These are phyloP conservation scores for Chytriomyces hyalinus DNA, from an alignment of 192 early-diverging fungal genomes.

Conservation along the genomic window DNA sequence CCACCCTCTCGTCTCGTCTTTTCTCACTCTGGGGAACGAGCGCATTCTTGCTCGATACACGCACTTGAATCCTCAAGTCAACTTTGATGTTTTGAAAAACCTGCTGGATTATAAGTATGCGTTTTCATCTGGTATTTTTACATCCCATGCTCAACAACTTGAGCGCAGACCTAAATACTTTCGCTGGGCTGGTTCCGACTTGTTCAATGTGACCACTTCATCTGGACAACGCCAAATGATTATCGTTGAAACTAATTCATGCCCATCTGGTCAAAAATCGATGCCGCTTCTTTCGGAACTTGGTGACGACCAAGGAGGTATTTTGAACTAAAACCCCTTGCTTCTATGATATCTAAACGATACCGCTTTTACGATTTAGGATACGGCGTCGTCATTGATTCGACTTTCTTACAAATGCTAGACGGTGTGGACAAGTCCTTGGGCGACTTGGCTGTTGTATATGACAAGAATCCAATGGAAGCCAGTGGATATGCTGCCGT, in stretches of 20 bases:
- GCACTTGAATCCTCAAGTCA: constrained; percentile 84
- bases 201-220: constrained; percentile 53
- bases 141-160: background rate
- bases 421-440: constrained; percentile 59
- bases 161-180: constrained; percentile 69
- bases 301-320: constrained; percentile 43
- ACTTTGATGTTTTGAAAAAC: constrained; percentile 63
- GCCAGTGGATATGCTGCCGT: constrained; percentile 80
- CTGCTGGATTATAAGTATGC: constrained; percentile 52
- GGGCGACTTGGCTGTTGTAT: constrained; percentile 68
- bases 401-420: constrained; percentile 69
- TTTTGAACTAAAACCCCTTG: constrained; percentile 78
- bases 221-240: constrained; percentile 89
- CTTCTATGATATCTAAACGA: constrained; percentile 86
- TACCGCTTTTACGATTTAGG: constrained; percentile 75
- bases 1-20: constrained; percentile 84
- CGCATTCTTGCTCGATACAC: constrained; percentile 76
- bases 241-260: constrained; percentile 45
- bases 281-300: no score
- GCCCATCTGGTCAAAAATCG: no score
- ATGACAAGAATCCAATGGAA: constrained; percentile 70
- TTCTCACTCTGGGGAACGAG: constrained; percentile 62
- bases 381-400: constrained; percentile 57
- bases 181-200: constrained; percentile 81
- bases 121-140: background rate